phyloP scores from a whole-genome alignment of 345 rosid species.

The Melaleuca quinquenervia region DNA sequence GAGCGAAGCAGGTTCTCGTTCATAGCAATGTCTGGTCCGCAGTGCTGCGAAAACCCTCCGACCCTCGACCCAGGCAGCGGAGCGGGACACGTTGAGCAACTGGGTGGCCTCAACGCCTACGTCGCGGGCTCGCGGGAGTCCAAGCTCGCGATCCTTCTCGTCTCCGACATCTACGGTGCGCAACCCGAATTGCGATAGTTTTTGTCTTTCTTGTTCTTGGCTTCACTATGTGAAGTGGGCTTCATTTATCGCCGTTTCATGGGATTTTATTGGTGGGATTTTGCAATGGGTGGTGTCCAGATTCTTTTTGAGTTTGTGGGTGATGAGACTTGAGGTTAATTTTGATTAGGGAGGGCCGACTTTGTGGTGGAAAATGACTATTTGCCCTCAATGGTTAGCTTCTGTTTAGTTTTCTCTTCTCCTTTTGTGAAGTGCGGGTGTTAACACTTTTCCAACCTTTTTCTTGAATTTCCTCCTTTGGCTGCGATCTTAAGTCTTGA shows the following conservation, averaged over 20 bases:
- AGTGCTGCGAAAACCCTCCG: constrained; percentile 41
- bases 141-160: constrained; percentile 18
- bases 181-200: background rate
- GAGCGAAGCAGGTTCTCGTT: background rate
- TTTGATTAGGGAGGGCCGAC: background rate
- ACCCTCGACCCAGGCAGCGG: constrained; percentile 15
- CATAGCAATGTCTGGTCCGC: constrained; percentile 21
- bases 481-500: background rate
- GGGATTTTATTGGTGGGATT: background rate
- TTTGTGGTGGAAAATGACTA: background rate
- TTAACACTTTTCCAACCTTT: background rate
- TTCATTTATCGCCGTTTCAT: background rate
- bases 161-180: constrained; percentile 44
- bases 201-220: background rate
- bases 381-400: background rate
- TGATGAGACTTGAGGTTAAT: background rate
- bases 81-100: constrained; percentile 15
- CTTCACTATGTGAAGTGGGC: background rate
- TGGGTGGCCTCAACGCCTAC: constrained; percentile 27
- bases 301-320: background rate
- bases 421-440: background rate
- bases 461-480: background rate
- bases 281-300: background rate
- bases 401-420: background rate
- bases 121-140: constrained; percentile 20